A percentile compares a stretch with the other conserved stretches of the same genome.
Conservation (phyloP, 148 eudicot species). For the Cornus kousa region DNA sequence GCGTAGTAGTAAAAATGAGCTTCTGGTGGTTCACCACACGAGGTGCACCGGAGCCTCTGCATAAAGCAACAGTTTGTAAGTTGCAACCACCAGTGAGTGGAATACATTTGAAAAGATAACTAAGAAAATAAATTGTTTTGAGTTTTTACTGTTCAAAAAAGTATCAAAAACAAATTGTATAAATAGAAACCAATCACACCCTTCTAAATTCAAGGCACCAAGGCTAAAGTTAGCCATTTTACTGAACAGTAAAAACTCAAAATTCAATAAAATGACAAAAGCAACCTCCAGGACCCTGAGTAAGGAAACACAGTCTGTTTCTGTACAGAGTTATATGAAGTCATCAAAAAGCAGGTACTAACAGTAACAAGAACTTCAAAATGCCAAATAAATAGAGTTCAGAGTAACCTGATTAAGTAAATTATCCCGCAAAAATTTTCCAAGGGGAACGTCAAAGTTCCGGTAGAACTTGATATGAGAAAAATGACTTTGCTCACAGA, state of each 20-base stretch:
- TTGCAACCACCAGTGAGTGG: slow-evolving; percentile 6
- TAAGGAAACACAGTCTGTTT: neutral
- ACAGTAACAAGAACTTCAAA: slow-evolving; percentile 3
- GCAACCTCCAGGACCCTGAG: neutral
- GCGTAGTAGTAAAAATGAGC: slow-evolving; percentile 79
- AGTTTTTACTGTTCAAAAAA: neutral
- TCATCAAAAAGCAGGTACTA: neutral
- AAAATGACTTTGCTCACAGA: slow-evolving; percentile 88
- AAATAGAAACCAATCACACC: neutral
- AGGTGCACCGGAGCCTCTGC: slow-evolving; percentile 60
- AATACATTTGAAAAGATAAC: neutral
- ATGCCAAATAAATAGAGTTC: neutral
- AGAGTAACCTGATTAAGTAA: slow-evolving; percentile 72
- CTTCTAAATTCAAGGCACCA: neutral
- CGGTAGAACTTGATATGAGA: slow-evolving; percentile 91
- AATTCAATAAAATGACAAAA: neutral
- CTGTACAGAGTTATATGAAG: slow-evolving; percentile 6
- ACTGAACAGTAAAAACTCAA: neutral
- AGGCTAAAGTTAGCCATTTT: neutral
- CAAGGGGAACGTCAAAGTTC: slow-evolving; percentile 84
- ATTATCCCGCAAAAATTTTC: slow-evolving; percentile 75
- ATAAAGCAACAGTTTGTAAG: slow-evolving; percentile 13
- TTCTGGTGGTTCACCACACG: slow-evolving; percentile 66
- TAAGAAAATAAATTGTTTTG: neutral
- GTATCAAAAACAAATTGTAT: neutral